Evolutionary conservation across 148 eudicot species (phyloP).

Genomic region (Rhododendron henanense): DNA sequence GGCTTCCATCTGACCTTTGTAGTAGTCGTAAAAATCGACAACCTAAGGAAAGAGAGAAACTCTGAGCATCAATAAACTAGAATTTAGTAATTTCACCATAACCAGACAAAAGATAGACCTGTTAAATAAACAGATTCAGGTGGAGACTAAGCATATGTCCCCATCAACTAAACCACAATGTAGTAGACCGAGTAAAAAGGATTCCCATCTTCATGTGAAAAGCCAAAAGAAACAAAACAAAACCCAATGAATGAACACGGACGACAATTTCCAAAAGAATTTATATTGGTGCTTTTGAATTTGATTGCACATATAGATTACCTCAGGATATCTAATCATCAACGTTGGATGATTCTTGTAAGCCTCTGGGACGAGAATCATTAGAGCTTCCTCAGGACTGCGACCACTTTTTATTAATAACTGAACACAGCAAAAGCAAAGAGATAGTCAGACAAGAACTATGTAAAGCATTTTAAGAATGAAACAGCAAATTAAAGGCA

Average conservation of each 20-base stretch:
- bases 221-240: not conserved
- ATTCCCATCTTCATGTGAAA: not conserved
- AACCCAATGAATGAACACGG: not conserved
- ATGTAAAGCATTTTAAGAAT: constrained; percentile 9
- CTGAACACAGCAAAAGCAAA: constrained; percentile 32
- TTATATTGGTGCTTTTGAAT: not conserved
- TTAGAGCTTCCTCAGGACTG: constrained; percentile 80
- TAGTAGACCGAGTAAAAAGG: not conserved
- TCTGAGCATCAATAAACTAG: not conserved
- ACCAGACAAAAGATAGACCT: not conserved
- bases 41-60: constrained; percentile 39
- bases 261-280: constrained; percentile 3
- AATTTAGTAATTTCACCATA: not conserved
- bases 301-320: constrained; percentile 20
- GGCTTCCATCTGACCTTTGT: constrained; percentile 99
- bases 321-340: constrained; percentile 92
- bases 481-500: not conserved
- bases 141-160: not conserved
- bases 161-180: not conserved
- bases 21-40: constrained; percentile 84
- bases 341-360: constrained; percentile 95
- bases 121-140: not conserved
- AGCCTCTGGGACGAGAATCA: constrained; percentile 99
- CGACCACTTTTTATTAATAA: constrained; percentile 97
- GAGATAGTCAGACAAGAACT: not conserved